These are phyloP conservation scores for Hamamelis virginiana DNA, from an alignment of 164 flowering plant species.

Conservation along the genomic window DNA sequence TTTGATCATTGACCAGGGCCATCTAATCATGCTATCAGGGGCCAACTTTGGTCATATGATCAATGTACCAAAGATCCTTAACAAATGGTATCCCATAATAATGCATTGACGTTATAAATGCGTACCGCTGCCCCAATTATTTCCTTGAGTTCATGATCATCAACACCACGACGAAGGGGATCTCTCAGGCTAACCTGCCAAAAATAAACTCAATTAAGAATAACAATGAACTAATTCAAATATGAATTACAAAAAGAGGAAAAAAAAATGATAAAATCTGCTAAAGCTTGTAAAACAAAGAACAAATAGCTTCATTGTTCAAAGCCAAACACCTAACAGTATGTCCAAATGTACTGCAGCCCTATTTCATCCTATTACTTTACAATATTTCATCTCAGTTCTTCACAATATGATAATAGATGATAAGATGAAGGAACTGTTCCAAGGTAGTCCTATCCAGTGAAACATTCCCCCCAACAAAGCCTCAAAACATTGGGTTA, in stretches of 20 bases:
- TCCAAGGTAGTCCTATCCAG: not conserved
- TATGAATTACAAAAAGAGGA: not conserved
- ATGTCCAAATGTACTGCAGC: not conserved
- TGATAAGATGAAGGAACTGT: not conserved
- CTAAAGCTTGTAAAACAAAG: not conserved
- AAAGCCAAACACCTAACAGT: not conserved
- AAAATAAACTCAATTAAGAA: not conserved
- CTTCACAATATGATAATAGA: not conserved
- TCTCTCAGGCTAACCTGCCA: slow-evolving; percentile 90
- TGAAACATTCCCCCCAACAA: not conserved
- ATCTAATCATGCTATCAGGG: not conserved
- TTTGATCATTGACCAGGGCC: not conserved
- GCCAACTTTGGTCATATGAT: not conserved
- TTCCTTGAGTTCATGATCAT: slow-evolving; percentile 68
- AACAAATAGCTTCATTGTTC: not conserved
- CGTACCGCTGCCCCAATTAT: slow-evolving; percentile 90
- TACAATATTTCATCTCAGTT: not conserved
- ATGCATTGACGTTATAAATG: slow-evolving; percentile 5
- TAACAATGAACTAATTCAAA: not conserved
- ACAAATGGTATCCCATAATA: not conserved
- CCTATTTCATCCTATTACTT: not conserved
- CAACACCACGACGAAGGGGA: slow-evolving; percentile 80
- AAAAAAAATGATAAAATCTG: not conserved
- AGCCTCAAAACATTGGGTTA: no score
- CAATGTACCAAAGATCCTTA: not conserved